These are phyloP conservation scores for Colletotrichum salicis DNA, from an alignment of 2,329 filamentous ascomycete genomes.

Conservation along the genomic window DNA sequence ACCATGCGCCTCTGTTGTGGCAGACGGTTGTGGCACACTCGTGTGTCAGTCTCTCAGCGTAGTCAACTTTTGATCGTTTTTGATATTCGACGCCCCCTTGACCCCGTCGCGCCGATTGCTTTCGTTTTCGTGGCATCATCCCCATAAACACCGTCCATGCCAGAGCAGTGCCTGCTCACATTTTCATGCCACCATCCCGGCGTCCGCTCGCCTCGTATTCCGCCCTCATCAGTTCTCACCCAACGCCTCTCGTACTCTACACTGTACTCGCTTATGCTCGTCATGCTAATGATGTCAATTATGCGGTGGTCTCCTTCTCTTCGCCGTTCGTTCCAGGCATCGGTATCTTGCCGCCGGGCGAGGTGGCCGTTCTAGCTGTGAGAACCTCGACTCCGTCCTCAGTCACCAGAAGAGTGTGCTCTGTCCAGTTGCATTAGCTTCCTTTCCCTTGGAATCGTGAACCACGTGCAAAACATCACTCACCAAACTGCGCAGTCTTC, in stretches of 20 bases:
- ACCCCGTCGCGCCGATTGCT: neutral
- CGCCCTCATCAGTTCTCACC: neutral
- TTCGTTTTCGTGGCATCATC: neutral
- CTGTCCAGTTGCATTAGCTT: constrained; percentile 51
- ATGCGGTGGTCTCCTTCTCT: constrained; percentile 32
- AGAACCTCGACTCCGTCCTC: constrained; percentile 84
- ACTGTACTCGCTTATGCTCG: constrained; percentile 4
- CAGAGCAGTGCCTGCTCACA: neutral
- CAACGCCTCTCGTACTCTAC: constrained; percentile 14
- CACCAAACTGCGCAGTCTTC: constrained; percentile 91
- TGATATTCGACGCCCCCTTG: constrained; percentile 6
- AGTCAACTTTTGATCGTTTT: neutral
- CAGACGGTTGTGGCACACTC: neutral
- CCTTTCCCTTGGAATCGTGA: neutral
- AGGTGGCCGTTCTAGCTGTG: constrained; percentile 77
- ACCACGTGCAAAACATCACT: constrained; percentile 41
- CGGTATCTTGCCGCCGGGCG: constrained; percentile 77
- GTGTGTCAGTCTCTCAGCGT: neutral
- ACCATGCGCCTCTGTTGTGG: neutral
- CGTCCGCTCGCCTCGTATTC: neutral
- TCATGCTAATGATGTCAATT: neutral
- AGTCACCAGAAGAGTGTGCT: constrained; percentile 86
- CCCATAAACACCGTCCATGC: neutral
- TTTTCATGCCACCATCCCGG: neutral
- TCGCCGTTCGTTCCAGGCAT: constrained; percentile 57